These are phyloP conservation scores for Oryza brachyantha DNA, from an alignment of 176 grass and related monocot species.

Conservation along the genomic window DNA sequence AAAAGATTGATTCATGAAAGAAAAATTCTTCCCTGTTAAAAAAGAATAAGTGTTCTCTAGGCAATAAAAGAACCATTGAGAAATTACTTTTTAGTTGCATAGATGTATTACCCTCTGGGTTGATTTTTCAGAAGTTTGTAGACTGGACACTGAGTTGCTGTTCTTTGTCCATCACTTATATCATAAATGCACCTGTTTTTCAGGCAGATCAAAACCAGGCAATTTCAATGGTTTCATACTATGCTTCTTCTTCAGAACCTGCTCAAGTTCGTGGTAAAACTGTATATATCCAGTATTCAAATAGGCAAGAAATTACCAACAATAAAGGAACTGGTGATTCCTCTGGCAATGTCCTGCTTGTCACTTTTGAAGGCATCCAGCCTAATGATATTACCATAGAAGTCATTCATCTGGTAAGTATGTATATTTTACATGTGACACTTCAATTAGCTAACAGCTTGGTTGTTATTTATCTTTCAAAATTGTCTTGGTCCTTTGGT, in stretches of 20 bases:
- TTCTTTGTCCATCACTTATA: conserved; percentile 24
- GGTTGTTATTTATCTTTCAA: not conserved
- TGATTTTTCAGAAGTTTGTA: not conserved
- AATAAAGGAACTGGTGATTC: conserved; percentile 78
- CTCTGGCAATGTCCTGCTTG: conserved; percentile 84
- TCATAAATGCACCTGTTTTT: conserved; percentile 31
- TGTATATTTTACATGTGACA: not conserved
- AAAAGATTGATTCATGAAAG: not conserved
- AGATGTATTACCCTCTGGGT: not conserved
- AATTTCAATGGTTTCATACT: conserved; percentile 95
- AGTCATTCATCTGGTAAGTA: conserved; percentile 92
- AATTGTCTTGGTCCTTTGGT: not conserved
- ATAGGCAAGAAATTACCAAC: conserved; percentile 92
- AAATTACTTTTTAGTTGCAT: not conserved
- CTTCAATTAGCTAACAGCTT: not conserved
- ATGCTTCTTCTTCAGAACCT: conserved; percentile 78
- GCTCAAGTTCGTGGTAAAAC: conserved; percentile 97
- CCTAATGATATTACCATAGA: conserved; percentile 92
- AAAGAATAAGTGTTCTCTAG: not conserved
- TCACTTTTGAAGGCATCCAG: conserved; percentile 83
- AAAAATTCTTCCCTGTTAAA: not conserved
- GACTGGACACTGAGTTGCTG: not conserved
- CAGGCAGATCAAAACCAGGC: conserved; percentile 93
- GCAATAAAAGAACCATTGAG: not conserved
- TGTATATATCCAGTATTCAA: conserved; percentile 95